These are phyloP conservation scores for Trichoderma afroharzianum DNA, from an alignment of 2,329 filamentous ascomycete species.

Conservation along the genomic window DNA sequence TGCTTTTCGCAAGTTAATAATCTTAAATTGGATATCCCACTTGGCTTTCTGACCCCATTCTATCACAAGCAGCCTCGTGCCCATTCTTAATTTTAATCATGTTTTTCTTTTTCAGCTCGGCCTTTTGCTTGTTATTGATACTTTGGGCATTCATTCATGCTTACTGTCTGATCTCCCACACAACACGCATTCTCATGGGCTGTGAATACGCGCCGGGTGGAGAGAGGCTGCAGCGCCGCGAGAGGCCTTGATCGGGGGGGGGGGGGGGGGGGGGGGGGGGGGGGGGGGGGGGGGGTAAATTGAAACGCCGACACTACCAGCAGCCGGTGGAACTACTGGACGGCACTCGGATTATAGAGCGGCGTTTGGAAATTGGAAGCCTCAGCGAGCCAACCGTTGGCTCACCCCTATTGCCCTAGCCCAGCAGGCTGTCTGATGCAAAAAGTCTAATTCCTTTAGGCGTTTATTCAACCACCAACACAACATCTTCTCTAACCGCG, in stretches of 20 bases:
- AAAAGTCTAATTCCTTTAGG: background rate
- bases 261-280: too few relatives aligned
- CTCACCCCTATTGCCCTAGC: background rate
- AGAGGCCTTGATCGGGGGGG: too few relatives aligned
- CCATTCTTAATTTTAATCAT: too few relatives aligned
- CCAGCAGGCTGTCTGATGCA: background rate
- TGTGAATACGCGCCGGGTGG: background rate
- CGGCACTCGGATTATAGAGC: background rate
- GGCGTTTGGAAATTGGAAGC: background rate
- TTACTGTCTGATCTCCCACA: background rate
- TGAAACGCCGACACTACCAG: background rate
- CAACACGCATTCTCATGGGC: background rate
- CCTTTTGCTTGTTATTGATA: background rate
- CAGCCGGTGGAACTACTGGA: background rate
- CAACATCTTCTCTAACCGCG: background rate
- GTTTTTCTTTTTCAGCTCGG: background rate
- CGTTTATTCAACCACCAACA: background rate
- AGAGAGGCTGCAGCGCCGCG: background rate
- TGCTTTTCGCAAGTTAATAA: background rate
- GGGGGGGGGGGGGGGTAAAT: too few relatives aligned
- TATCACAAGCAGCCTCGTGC: background rate
- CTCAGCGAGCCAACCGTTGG: background rate
- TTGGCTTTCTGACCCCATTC: background rate
- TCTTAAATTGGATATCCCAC: background rate
- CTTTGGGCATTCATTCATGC: background rate